Conservation (phyloP, 2,329 filamentous ascomycete species). For the Ophiocordyceps camponoti-rufipedis region DNA sequence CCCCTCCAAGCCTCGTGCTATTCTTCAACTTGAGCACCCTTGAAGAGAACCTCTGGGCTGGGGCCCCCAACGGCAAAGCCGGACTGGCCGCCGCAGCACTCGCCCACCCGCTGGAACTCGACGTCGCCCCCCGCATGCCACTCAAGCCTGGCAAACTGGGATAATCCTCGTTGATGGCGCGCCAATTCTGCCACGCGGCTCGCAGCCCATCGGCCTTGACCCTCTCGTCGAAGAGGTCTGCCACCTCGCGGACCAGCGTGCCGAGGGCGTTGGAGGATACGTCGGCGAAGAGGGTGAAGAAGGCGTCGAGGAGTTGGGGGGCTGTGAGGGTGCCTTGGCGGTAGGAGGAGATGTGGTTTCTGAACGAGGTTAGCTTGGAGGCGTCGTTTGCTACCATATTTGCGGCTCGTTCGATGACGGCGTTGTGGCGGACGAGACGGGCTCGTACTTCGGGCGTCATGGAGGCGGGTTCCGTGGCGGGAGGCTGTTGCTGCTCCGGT, state of each 20-base stretch:
- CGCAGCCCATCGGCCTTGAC: constrained; percentile 54
- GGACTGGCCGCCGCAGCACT: constrained; percentile 41
- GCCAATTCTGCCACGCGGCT: constrained; percentile 87
- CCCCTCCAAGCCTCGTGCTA: constrained; percentile 24
- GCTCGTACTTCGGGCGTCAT: constrained; percentile 65
- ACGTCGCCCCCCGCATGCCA: constrained; percentile 45
- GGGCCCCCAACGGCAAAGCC: constrained; percentile 16
- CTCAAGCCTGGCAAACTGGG: constrained; percentile 65
- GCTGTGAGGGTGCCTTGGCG: constrained; percentile 52
- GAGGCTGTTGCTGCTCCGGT: constrained; percentile 11
- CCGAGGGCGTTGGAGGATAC: constrained; percentile 65
- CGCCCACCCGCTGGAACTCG: constrained; percentile 39
- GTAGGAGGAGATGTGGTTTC: constrained; percentile 61
- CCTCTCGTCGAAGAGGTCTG: constrained; percentile 79
- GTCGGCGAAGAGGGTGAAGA: constrained; percentile 70
- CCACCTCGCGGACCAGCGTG: constrained; percentile 77
- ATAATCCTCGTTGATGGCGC: constrained; percentile 89
- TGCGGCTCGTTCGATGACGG: constrained; percentile 71
- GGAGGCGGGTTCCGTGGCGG: constrained; percentile 28
- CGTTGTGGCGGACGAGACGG: constrained; percentile 58
- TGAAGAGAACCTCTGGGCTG: constrained; percentile 30
- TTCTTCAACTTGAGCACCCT: constrained; percentile 41
- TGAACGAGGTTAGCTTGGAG: constrained; percentile 60
- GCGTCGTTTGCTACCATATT: constrained; percentile 64
- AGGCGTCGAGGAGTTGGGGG: constrained; percentile 63